Conservation (phyloP, 2,329 filamentous ascomycete genomes). For the Sporothrix humicola region DNA sequence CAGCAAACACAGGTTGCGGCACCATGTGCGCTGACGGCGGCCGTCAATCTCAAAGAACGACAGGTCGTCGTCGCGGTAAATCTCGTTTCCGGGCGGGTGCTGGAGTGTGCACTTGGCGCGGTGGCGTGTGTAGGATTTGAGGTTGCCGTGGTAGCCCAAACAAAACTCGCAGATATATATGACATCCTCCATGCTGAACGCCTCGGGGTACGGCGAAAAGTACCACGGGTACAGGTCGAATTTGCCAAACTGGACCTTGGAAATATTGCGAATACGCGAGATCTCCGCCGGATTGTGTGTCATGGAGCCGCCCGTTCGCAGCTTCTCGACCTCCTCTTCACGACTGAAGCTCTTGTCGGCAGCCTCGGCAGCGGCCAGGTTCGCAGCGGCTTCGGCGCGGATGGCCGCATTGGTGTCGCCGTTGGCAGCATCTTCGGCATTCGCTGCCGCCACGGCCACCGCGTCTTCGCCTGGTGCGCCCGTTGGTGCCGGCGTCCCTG, state of each 20-base stretch:
- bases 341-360: conserved; percentile 66
- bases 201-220: conserved; percentile 93
- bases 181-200: conserved; percentile 84
- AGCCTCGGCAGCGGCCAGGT: conserved; percentile 65
- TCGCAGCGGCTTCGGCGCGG: conserved; percentile 46
- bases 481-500: conserved; percentile 28
- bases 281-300: conserved; percentile 98
- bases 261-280: conserved; percentile 91
- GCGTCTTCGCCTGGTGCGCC: conserved; percentile 43
- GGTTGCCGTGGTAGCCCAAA: conserved; percentile 84
- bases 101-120: conserved; percentile 86
- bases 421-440: conserved; percentile 17
- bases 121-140: conserved; percentile 83
- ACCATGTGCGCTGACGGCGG: conserved; percentile 91
- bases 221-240: conserved; percentile 97
- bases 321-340: conserved; percentile 94
- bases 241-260: conserved; percentile 90
- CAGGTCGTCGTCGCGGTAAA: conserved; percentile 91
- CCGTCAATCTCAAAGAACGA: conserved; percentile 99
- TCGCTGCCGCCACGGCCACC: conserved; percentile 37
- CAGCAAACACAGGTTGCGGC: conserved; percentile 90
- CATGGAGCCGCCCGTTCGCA: conserved; percentile 95
- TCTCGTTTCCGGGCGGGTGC: conserved; percentile 96
- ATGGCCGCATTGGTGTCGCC: conserved; percentile 42
- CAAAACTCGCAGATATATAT: conserved; percentile 99